Conservation (phyloP, 805 yeast species). For the Candida koratica region DNA sequence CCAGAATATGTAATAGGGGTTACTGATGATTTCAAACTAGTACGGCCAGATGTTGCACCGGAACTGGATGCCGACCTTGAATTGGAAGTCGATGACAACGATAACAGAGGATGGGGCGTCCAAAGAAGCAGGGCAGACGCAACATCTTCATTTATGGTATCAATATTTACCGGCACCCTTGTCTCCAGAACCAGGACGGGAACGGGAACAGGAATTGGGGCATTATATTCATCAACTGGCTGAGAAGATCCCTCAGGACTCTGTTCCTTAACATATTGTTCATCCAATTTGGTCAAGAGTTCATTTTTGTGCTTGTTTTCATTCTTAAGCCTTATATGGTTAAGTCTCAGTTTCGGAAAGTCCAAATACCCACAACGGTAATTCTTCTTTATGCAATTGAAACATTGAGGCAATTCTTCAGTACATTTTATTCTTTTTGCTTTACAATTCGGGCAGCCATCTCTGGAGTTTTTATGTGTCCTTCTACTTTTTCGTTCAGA, state of each 20-base stretch:
- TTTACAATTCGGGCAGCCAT: constrained; percentile 44
- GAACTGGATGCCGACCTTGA: constrained; percentile 1
- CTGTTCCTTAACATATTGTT: no score
- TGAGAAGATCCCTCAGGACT: no score
- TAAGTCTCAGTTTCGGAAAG: constrained; percentile 35
- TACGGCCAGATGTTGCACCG: background rate
- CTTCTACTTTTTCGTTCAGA: constrained; percentile 29
- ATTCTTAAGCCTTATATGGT: constrained; percentile 32
- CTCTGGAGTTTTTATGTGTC: constrained; percentile 37
- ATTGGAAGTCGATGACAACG: constrained; percentile 1
- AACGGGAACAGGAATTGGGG: background rate
- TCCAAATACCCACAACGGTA: constrained; percentile 41
- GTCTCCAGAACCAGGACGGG: constrained; percentile 10
- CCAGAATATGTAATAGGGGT: constrained; percentile 3
- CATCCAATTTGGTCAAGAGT: constrained; percentile 4
- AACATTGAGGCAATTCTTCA: constrained; percentile 41
- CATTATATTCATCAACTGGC: no score
- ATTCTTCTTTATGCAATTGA: constrained; percentile 35
- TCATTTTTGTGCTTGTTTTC: constrained; percentile 18
- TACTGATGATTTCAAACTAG: constrained; percentile 1
- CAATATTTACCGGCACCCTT: constrained; percentile 16
- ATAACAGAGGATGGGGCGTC: background rate
- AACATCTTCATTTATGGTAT: constrained; percentile 31
- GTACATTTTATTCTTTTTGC: constrained; percentile 41
- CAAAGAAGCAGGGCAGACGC: constrained; percentile 20